These are phyloP conservation scores for Cucurbitaria berberidis DNA, from an alignment of 2,329 filamentous ascomycete genomes.

Conservation along the genomic window DNA sequence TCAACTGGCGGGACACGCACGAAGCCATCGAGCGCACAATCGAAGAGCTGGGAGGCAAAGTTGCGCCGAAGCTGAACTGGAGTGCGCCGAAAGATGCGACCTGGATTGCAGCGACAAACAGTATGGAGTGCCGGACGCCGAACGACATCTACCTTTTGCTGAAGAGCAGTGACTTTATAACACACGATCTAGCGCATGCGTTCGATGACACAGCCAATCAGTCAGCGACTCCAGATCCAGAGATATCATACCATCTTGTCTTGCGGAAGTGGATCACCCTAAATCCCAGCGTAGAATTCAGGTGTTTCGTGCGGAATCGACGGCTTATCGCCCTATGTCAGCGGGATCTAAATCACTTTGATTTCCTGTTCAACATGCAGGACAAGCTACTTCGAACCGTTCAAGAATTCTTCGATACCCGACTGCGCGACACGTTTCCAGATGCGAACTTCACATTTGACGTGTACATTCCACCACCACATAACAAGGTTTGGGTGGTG, in stretches of 20 bases:
- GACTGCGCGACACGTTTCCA: conserved; percentile 77
- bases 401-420: conserved; percentile 76
- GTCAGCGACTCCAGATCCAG: conserved; percentile 22
- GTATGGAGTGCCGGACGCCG: conserved; percentile 84
- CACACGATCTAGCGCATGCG: conserved; percentile 90
- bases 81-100: conserved; percentile 94
- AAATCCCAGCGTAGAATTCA: conserved; percentile 91
- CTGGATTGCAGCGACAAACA: conserved; percentile 88
- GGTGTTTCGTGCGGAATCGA: conserved; percentile 88
- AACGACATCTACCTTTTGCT: conserved; percentile 94
- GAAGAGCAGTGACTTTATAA: conserved; percentile 93
- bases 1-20: conserved; percentile 73
- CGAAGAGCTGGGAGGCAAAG: conserved; percentile 78
- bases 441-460: conserved; percentile 89
- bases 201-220: conserved; percentile 72
- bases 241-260: conserved; percentile 78
- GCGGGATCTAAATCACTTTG: conserved; percentile 87
- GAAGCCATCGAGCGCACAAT: conserved; percentile 78
- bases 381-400: conserved; percentile 72
- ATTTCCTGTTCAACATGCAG: conserved; percentile 75
- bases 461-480: conserved; percentile 80
- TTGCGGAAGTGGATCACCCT: conserved; percentile 87
- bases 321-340: conserved; percentile 84
- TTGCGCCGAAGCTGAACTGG: conserved; percentile 96
- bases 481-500: conserved; percentile 81